These are phyloP conservation scores for Jimgerdemannia lactiflua DNA, from an alignment of 192 early-diverging fungal species.

Conservation along the genomic window DNA sequence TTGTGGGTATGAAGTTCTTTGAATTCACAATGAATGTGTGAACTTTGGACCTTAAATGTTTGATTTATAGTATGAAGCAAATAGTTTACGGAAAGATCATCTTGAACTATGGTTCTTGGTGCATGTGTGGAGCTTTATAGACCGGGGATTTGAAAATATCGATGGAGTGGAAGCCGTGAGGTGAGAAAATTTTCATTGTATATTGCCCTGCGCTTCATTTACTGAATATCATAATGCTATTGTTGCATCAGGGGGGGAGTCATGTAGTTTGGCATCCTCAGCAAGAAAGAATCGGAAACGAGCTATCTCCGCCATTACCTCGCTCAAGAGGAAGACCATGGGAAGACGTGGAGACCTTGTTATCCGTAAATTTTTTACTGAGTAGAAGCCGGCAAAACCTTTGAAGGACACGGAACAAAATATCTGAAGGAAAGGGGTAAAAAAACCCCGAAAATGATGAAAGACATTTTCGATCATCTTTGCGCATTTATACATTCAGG, in stretches of 20 bases:
- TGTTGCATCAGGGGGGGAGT: not conserved
- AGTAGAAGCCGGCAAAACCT: too few species aligned
- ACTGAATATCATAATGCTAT: not conserved
- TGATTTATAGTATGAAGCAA: not conserved
- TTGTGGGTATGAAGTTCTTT: too few species aligned
- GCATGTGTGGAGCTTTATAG: not conserved
- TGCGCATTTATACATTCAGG: not conserved
- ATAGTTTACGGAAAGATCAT: not conserved
- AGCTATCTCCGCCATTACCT: not conserved
- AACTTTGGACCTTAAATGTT: not conserved
- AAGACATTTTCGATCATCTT: too few species aligned
- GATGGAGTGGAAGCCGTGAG: constrained; percentile 1
- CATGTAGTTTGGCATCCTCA: not conserved
- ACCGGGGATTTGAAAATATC: not conserved
- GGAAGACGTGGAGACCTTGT: constrained; percentile 19
- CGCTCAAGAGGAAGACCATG: constrained; percentile 13
- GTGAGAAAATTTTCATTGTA: not conserved
- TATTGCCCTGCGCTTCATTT: not conserved
- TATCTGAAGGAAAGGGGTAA: constrained; percentile 7
- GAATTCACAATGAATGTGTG: too few species aligned
- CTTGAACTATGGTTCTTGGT: not conserved
- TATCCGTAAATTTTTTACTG: too few species aligned
- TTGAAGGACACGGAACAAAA: too few species aligned
- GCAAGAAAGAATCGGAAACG: constrained; percentile 15
- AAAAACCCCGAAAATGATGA: too few species aligned